Conservation (phyloP, 257 asterid genomes). For the Nyctanthes arbortristis region DNA sequence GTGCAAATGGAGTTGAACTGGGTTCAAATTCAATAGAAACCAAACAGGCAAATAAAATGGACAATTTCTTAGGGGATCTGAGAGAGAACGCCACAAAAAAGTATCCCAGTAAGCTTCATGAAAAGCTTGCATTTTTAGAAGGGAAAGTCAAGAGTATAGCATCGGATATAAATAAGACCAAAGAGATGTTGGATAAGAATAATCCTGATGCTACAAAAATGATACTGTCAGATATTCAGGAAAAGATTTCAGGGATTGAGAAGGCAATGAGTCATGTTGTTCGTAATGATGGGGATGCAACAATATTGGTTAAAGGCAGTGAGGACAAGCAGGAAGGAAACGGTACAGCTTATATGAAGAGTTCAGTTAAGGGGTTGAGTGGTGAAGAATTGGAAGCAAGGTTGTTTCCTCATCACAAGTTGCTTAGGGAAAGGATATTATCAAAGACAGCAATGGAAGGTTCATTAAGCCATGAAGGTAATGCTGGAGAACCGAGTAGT, state of each 20-base stretch:
- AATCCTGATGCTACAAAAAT: conserved; percentile 67
- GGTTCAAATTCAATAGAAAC: conserved; percentile 39
- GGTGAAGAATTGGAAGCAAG: conserved; percentile 63
- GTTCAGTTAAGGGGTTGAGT: conserved; percentile 55
- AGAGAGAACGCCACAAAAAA: conserved; percentile 39
- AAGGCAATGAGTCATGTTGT: conserved; percentile 64
- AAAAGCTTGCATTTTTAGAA: conserved; percentile 79
- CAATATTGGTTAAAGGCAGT: conserved; percentile 14
- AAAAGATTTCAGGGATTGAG: conserved; percentile 76
- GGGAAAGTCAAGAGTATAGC: conserved; percentile 86
- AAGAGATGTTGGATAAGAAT: conserved; percentile 71
- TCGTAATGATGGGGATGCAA: conserved; percentile 31
- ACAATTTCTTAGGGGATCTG: conserved; percentile 20
- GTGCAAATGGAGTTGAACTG: conserved; percentile 24
- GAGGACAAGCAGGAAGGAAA: conserved; percentile 27
- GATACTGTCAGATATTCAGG: conserved; percentile 66
- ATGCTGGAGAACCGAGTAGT: conserved; percentile 28
- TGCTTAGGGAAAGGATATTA: conserved; percentile 58
- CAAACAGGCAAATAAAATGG: conserved; percentile 30
- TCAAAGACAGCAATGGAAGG: conserved; percentile 35
- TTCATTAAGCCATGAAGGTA: conserved; percentile 11
- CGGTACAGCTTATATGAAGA: conserved; percentile 28
- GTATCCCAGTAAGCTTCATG: conserved; percentile 67
- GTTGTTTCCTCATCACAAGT: conserved; percentile 76
- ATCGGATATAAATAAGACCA: conserved; percentile 69